Base-by-base conservation (phyloP, 2,329 filamentous ascomycete species). In the Helminthosporium solani region DNA sequence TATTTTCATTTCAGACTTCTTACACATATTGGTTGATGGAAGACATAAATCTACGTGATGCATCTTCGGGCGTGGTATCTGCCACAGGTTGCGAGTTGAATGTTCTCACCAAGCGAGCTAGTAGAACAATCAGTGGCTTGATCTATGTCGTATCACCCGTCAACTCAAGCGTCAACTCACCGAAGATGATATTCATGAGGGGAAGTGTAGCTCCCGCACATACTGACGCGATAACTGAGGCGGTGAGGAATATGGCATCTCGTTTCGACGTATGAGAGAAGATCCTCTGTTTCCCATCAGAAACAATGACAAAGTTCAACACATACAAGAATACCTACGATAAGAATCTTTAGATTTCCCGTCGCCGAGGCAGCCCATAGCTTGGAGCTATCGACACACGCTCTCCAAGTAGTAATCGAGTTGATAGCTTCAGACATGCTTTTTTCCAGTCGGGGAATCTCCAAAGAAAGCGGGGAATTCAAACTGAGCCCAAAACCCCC, bases 181-280 rank as follows among this genome's bases (percentile, higher is more conserved):
- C 80, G 60, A 83, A 81, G 8, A 83, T 69, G 28, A 83, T 70
- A 38, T 82, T 79, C 78, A 83, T 81, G 23, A 82, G 56, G 0
- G 78, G 79, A 0, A 79, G 50, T 11, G 61, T 60, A 3, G 55
- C 54, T 9, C 59, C 59, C 37, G 59, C 49, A 30, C 50, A 52
- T 18, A 57, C 30, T 19, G 58, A 63, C 11, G 60, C 47, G 11
- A 58, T 7, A 8, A 51, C 34, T 15, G 60, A 57, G 37, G 36
- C 40, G 5, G 46, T 16, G 23, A 63, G 44, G 16, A 53, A 51
- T 15, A 44, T 15, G 23, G 52, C 46, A 44, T 61, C 58, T 33
- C 19, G 42, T 14, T 18, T 19, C 12, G 56, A 45, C 14, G 60
- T 42, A 18, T 57, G 57, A 4, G 58, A 57, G 19, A 60, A 46